These are phyloP conservation scores for Paecilomyces niveus DNA, from an alignment of 2,329 filamentous ascomycete genomes.

Conservation along the genomic window DNA sequence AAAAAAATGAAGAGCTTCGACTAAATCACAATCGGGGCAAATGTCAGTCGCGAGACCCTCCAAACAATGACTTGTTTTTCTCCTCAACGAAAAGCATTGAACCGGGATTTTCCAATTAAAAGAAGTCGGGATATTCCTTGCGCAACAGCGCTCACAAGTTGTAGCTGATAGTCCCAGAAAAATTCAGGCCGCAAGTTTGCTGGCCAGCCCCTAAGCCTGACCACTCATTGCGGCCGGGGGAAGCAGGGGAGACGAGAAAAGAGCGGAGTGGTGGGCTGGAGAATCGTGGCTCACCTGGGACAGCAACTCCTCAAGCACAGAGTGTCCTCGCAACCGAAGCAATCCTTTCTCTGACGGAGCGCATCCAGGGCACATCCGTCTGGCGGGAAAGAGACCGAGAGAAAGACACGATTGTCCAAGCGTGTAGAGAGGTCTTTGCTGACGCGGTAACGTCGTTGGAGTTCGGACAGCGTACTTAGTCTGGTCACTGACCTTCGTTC, in stretches of 20 bases:
- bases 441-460: neutral
- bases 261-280: neutral
- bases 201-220: neutral
- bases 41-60: neutral
- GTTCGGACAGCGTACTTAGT: neutral
- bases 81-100: neutral
- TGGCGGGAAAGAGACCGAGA: conserved; percentile 3
- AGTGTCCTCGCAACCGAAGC: neutral
- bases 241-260: conserved; percentile 1
- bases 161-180: neutral
- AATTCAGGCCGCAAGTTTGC: neutral
- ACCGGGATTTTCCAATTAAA: neutral
- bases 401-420: neutral
- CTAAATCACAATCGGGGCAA: neutral
- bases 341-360: neutral
- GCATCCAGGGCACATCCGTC: neutral
- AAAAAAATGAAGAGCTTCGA: neutral
- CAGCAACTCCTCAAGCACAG: neutral
- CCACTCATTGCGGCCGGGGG: conserved; percentile 5
- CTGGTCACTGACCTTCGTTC: neutral
- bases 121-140: neutral
- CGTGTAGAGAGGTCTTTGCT: neutral
- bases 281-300: neutral
- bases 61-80: neutral
- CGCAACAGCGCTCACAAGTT: neutral